phyloP scores from a whole-genome alignment of 805 yeast genomes.

The Yarrowia divulgata region DNA sequence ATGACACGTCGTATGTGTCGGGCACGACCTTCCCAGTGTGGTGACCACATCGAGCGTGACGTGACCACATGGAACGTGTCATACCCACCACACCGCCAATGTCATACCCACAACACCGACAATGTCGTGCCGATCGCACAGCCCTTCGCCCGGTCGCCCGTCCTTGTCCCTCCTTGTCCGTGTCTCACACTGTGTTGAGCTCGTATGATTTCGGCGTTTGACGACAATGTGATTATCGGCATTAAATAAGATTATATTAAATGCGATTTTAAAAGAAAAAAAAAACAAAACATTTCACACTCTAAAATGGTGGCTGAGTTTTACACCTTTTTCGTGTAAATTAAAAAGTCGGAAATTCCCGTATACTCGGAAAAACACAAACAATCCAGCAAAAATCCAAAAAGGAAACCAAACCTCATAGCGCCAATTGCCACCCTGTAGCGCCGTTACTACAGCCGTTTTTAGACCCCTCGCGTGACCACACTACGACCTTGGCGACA shows the following conservation, averaged over 20 bases:
- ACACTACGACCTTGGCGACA: neutral
- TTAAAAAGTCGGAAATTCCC: too few relatives aligned
- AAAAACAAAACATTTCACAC: too few relatives aligned
- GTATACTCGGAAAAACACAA: neutral
- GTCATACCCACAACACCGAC: neutral
- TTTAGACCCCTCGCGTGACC: neutral
- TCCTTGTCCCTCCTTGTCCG: too few relatives aligned
- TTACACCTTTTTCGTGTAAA: too few relatives aligned
- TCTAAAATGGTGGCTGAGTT: too few relatives aligned
- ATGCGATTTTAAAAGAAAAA: too few relatives aligned
- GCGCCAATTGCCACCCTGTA: neutral
- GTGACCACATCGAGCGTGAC: neutral
- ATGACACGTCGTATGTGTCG: neutral
- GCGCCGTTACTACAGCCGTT: neutral
- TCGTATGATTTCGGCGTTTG: conserved; percentile 9
- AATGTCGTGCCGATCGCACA: neutral
- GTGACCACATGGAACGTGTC: neutral
- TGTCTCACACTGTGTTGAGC: neutral
- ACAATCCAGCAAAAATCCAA: neutral
- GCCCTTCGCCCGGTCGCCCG: neutral
- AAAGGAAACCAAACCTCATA: neutral
- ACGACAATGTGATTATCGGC: neutral
- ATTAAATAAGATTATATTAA: too few relatives aligned
- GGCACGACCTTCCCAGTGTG: neutral
- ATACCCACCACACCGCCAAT: neutral